These are phyloP conservation scores for Phaseolus coccineus DNA, from an alignment of 331 rosid genomes.

Conservation along the genomic window DNA sequence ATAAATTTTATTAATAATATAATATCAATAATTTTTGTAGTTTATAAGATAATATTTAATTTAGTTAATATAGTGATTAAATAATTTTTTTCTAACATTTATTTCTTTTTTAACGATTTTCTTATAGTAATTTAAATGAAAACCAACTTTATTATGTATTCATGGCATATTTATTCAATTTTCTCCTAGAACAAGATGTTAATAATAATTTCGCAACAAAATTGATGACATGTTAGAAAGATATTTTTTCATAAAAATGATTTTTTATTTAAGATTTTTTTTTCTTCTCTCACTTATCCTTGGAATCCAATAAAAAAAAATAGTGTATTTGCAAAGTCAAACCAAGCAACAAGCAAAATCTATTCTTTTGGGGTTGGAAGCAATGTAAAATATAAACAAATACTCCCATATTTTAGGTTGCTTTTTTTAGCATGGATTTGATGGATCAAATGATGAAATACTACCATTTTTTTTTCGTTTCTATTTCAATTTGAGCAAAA, in stretches of 20 bases:
- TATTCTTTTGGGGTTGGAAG: constrained; percentile 6
- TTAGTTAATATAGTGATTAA: no score
- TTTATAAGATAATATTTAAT: no score
- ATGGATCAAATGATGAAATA: neutral
- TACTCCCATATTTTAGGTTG: neutral
- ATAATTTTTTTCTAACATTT: no score
- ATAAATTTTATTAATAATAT: no score
- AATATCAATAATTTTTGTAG: no score
- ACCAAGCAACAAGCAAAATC: constrained; percentile 14
- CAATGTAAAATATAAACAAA: constrained; percentile 4
- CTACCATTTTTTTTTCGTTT: neutral
- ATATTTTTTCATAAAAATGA: no score
- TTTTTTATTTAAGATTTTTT: neutral
- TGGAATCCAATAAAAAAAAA: constrained; percentile 19
- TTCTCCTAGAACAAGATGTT: no score
- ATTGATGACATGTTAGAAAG: constrained; percentile 6
- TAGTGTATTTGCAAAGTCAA: constrained; percentile 36
- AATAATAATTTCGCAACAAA: no score
- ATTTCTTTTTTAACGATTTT: no score
- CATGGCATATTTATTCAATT: no score
- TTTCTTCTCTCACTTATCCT: neutral
- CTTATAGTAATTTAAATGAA: no score
- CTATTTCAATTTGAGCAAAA: neutral
- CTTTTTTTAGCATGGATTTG: neutral
- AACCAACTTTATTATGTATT: no score